A percentile compares a stretch with the other conserved stretches of the same genome.
These are phyloP conservation scores for Blechomonas ayalai DNA, from an alignment of 208 protist genomes.

Conservation along the genomic window DNA sequence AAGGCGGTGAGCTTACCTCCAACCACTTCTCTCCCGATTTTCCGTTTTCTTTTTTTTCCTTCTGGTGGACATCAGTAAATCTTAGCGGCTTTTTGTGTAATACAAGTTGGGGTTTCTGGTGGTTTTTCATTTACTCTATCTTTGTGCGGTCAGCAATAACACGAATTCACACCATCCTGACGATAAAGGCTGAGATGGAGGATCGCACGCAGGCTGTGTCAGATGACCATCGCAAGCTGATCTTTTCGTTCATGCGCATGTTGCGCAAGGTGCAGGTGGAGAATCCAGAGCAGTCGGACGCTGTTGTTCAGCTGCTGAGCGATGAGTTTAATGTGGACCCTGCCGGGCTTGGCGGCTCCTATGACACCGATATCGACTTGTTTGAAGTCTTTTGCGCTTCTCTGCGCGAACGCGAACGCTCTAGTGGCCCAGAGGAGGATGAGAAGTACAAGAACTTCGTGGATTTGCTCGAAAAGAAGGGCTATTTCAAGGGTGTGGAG, in stretches of 20 bases:
- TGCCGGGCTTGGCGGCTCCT: conserved; percentile 44
- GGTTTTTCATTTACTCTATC: too few relatives aligned
- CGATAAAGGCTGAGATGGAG: conserved; percentile 11
- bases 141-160: too few relatives aligned
- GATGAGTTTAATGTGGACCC: conserved; percentile 76
- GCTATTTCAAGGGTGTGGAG: conserved; percentile 84
- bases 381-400: conserved; percentile 50
- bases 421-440: conserved; percentile 46
- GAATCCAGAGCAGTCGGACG: conserved; percentile 27
- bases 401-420: conserved; percentile 31
- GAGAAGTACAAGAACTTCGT: conserved; percentile 87
- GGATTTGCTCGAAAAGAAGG: conserved; percentile 82
- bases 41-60: too few relatives aligned
- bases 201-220: conserved; percentile 26
- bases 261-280: conserved; percentile 38
- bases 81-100: too few relatives aligned
- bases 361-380: conserved; percentile 66
- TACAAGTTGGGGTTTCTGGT: too few relatives aligned
- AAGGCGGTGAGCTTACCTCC: too few relatives aligned
- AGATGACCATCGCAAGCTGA: conserved; percentile 75
- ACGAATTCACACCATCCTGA: background rate
- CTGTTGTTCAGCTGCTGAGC: conserved; percentile 47
- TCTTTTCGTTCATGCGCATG: conserved; percentile 82
- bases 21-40: too few relatives aligned
- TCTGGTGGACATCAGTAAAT: too few relatives aligned